These are phyloP conservation scores for Podila epicladia DNA, from an alignment of 192 early-diverging fungal genomes.

Conservation along the genomic window DNA sequence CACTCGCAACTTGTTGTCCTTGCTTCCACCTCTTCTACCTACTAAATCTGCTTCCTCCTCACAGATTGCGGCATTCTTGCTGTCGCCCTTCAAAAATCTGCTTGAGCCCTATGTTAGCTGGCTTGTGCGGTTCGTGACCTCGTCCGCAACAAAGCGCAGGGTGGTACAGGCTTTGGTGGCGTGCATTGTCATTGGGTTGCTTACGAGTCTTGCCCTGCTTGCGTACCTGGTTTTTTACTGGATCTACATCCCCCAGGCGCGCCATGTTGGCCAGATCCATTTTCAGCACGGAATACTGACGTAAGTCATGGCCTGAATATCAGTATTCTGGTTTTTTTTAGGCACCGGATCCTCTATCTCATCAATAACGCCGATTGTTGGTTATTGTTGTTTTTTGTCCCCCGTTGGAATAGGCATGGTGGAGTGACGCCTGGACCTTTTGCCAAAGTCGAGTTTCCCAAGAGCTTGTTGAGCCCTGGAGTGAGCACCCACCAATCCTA, in stretches of 20 bases:
- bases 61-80: slow-evolving; percentile 33
- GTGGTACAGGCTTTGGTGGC: slow-evolving; percentile 26
- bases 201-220: slow-evolving; percentile 16
- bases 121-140: slow-evolving; percentile 1
- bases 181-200: neutral
- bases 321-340: too few species aligned
- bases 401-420: neutral
- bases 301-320: neutral
- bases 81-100: slow-evolving; percentile 30
- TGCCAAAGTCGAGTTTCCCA: neutral
- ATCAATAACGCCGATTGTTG: neutral
- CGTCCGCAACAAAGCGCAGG: slow-evolving; percentile 22
- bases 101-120: slow-evolving; percentile 24
- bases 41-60: neutral
- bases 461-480: neutral
- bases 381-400: neutral
- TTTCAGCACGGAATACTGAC: slow-evolving; percentile 23
- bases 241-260: slow-evolving; percentile 36
- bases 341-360: too few species aligned
- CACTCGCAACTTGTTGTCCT: neutral
- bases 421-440: neutral
- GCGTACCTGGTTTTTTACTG: slow-evolving; percentile 49
- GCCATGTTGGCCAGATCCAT: slow-evolving; percentile 21
- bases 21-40: too few species aligned
- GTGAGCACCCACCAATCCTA: neutral